Conservation (phyloP, 129 eudicot genomes). For the Tanacetum coccineum region DNA sequence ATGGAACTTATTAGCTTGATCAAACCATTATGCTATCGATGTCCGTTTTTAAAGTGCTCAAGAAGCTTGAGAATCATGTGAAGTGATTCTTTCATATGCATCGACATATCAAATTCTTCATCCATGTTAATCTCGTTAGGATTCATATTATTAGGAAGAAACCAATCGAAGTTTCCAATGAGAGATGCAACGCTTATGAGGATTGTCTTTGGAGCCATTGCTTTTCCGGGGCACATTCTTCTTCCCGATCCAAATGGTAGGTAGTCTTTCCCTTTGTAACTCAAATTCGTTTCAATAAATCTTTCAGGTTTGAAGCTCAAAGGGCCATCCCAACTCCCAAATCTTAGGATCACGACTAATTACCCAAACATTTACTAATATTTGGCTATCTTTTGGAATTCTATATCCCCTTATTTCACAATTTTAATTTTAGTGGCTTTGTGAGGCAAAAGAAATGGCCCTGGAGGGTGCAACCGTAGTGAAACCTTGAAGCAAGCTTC, state of each 20-base stretch:
- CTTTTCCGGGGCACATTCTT: neutral
- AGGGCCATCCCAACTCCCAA: slow-evolving; percentile 26
- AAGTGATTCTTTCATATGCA: slow-evolving; percentile 14
- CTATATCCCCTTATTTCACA: slow-evolving; percentile 15
- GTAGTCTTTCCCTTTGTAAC: slow-evolving; percentile 19
- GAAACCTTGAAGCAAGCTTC: slow-evolving; percentile 1
- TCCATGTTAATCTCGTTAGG: slow-evolving; percentile 14
- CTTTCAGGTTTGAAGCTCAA: slow-evolving; percentile 19
- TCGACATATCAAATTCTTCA: slow-evolving; percentile 9
- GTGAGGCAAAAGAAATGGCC: neutral
- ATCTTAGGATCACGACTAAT: slow-evolving; percentile 16
- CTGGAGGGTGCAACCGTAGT: neutral
- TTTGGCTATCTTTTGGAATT: slow-evolving; percentile 14
- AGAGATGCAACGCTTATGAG: slow-evolving; percentile 20
- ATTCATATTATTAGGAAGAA: neutral
- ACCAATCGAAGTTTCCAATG: slow-evolving; percentile 26
- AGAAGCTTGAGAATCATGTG: slow-evolving; percentile 1
- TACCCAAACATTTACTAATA: slow-evolving; percentile 30
- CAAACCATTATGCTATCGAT: no score
- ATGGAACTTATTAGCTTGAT: no score
- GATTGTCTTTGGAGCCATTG: slow-evolving; percentile 23
- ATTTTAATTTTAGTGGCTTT: neutral
- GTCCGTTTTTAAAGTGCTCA: no score
- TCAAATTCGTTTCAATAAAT: slow-evolving; percentile 14
- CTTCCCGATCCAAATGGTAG: slow-evolving; percentile 25